Evolutionary conservation across 768 basidiomycete genomes (phyloP).

Genomic region (Pholiota molesta): DNA sequence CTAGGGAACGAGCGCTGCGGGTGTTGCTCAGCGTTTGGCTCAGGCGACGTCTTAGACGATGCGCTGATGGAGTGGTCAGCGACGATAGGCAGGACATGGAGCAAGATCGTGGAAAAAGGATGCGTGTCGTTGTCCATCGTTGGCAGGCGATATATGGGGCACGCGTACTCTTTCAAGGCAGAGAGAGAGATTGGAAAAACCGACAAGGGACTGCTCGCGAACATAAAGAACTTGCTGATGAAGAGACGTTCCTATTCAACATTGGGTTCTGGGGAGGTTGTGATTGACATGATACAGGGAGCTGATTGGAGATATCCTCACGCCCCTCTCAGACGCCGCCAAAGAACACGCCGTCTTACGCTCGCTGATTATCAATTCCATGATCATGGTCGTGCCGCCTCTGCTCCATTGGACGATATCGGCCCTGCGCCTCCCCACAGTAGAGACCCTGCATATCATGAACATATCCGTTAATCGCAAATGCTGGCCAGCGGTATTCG

Average conservation of each 20-base stretch:
- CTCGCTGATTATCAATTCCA: slow-evolving; percentile 23
- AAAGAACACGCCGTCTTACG: slow-evolving; percentile 12
- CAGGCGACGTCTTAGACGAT: slow-evolving; percentile 18
- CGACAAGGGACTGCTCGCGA: slow-evolving; percentile 6
- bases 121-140: slow-evolving; percentile 16
- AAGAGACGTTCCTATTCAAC: slow-evolving; percentile 11
- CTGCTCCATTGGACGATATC: slow-evolving; percentile 28
- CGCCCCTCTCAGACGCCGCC: slow-evolving; percentile 16
- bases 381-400: slow-evolving; percentile 27
- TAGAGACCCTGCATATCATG: slow-evolving; percentile 18
- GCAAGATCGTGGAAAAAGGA: slow-evolving; percentile 20
- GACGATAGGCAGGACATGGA: slow-evolving; percentile 21
- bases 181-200: not conserved
- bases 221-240: slow-evolving; percentile 13
- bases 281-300: slow-evolving; percentile 17
- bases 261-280: slow-evolving; percentile 1
- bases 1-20: slow-evolving; percentile 22
- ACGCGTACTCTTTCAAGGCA: slow-evolving; percentile 22
- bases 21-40: slow-evolving; percentile 22
- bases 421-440: slow-evolving; percentile 17
- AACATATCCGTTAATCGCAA: slow-evolving; percentile 24
- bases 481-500: slow-evolving; percentile 26
- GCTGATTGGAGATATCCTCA: slow-evolving; percentile 24
- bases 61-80: slow-evolving; percentile 24
- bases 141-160: slow-evolving; percentile 25